A percentile compares a stretch with the other conserved stretches of the same genome.
phyloP scores from a whole-genome alignment of 1,284 basidiomycete genomes.

The Ustilago hordei region DNA sequence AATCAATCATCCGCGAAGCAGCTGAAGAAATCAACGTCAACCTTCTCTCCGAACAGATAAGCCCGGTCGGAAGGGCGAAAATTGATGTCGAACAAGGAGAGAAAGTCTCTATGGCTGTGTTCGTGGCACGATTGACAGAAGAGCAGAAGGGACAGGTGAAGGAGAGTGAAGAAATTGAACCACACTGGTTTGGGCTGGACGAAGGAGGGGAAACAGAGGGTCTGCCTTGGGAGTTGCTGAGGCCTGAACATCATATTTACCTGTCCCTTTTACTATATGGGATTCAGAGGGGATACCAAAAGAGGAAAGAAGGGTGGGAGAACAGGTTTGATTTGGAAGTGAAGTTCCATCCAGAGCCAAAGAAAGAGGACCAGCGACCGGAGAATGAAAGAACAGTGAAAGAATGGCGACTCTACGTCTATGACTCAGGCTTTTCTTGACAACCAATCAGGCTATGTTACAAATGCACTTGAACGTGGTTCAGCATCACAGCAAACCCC shows the following conservation, averaged over 20 bases:
- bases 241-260: constrained; percentile 27
- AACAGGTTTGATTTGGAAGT: constrained; percentile 13
- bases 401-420: constrained; percentile 10
- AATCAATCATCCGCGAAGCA: constrained; percentile 23
- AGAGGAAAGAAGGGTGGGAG: neutral
- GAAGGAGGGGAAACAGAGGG: neutral
- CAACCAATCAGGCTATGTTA: too few species aligned
- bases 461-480: too few species aligned
- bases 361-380: constrained; percentile 9
- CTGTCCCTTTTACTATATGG: neutral
- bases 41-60: neutral
- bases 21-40: constrained; percentile 13
- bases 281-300: neutral
- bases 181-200: neutral
- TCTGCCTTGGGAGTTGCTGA: neutral
- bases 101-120: constrained; percentile 18
- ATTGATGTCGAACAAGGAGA: constrained; percentile 24
- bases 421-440: neutral
- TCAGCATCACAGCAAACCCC: neutral
- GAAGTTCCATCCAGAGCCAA: constrained; percentile 16
- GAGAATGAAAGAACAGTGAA: constrained; percentile 24
- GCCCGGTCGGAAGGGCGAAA: constrained; percentile 1
- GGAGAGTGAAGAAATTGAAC: constrained; percentile 6
- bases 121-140: neutral
- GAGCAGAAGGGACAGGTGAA: neutral